phyloP scores from a whole-genome alignment of 176 grass and related monocot genomes.

The Aegilops sharonensis region DNA sequence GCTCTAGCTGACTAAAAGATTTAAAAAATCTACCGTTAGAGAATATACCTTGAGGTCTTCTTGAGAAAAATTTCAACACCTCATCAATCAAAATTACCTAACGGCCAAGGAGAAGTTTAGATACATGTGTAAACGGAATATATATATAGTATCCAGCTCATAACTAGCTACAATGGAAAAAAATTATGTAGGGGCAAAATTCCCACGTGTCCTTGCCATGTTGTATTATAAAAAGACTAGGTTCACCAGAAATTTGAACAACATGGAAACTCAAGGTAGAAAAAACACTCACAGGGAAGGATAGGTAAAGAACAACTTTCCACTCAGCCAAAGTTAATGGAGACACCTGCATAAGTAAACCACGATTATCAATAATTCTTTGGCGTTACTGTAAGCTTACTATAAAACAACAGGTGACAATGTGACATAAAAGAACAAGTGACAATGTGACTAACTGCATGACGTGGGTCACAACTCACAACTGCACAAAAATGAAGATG shows the following conservation, averaged over 20 bases:
- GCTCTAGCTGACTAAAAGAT: background rate
- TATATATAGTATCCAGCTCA: background rate
- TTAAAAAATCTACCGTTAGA: background rate
- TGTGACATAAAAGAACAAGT: background rate
- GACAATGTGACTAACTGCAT: background rate
- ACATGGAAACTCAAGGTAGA: constrained; percentile 12
- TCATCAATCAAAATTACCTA: constrained; percentile 77
- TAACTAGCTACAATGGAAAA: background rate
- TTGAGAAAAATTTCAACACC: constrained; percentile 69
- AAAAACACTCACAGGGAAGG: constrained; percentile 86
- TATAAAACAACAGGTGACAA: background rate
- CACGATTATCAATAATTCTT: constrained; percentile 5
- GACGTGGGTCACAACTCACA: background rate
- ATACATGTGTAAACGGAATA: background rate
- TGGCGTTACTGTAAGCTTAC: background rate
- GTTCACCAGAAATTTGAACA: constrained; percentile 1
- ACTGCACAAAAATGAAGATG: constrained; percentile 21
- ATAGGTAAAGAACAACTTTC: constrained; percentile 91
- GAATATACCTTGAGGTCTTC: constrained; percentile 56
- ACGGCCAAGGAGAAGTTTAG: constrained; percentile 3
- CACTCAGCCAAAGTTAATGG: constrained; percentile 90
- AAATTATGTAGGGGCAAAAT: background rate
- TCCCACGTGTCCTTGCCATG: background rate
- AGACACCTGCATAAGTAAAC: constrained; percentile 65
- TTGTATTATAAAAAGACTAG: background rate